Percentiles rank a stretch among this genome's conserved stretches.
phyloP scores from a whole-genome alignment of 768 basidiomycete species.

The Xerocomellus chrysenteron region DNA sequence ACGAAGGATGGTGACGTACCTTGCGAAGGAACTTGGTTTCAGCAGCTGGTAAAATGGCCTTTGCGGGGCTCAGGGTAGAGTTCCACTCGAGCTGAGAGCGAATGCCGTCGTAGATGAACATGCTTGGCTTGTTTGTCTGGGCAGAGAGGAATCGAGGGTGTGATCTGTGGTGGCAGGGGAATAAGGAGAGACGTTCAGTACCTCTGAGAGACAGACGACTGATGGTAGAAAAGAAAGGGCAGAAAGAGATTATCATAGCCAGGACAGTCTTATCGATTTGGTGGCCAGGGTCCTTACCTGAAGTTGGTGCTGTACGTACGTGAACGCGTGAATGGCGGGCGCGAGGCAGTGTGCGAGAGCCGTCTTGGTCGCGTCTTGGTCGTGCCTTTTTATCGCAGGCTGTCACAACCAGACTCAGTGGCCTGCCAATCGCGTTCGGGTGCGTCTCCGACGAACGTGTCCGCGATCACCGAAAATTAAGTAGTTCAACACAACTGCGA shows the following conservation, averaged over 20 bases:
- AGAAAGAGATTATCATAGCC: conserved; percentile 7
- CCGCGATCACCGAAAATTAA: conserved; percentile 7
- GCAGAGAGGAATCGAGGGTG: conserved; percentile 10
- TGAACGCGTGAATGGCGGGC: background rate
- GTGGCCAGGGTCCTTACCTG: conserved; percentile 21
- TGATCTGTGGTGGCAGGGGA: conserved; percentile 3
- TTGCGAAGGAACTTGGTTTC: conserved; percentile 88
- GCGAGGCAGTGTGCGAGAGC: conserved; percentile 4
- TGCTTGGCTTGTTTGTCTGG: conserved; percentile 23
- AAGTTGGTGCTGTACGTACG: conserved; percentile 8
- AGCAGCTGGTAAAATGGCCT: conserved; percentile 68
- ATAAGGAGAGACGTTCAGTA: conserved; percentile 13
- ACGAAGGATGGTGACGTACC: conserved; percentile 44
- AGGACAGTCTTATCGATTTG: conserved; percentile 18
- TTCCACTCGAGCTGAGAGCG: conserved; percentile 93
- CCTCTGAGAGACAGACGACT: conserved; percentile 11
- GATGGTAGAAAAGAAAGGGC: conserved; percentile 10
- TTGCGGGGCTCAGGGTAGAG: conserved; percentile 72
- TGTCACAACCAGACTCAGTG: background rate
- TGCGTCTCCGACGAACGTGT: conserved; percentile 27
- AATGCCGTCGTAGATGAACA: conserved; percentile 60
- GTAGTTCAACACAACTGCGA: conserved; percentile 8
- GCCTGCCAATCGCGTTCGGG: conserved; percentile 12
- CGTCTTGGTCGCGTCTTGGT: no score
- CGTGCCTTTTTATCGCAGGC: conserved; percentile 14